Conservation (phyloP, 1,284 basidiomycete species). For the Ganoderma multipileum region DNA sequence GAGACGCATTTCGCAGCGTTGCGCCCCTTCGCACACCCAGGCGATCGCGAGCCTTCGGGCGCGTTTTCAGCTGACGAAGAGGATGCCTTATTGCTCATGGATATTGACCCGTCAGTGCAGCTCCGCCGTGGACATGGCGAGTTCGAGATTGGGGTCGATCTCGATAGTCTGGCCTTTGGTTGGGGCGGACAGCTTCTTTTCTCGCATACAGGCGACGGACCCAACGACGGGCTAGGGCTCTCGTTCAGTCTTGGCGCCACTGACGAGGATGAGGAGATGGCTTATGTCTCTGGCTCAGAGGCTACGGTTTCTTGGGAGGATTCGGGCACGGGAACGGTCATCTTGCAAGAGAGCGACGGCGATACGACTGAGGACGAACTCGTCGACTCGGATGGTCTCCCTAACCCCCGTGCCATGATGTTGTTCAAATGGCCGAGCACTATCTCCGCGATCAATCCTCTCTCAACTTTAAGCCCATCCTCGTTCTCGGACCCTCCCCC, state of each 20-base stretch:
- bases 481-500: constrained; percentile 31
- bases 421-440: constrained; percentile 69
- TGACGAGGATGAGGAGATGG: constrained; percentile 40
- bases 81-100: constrained; percentile 40
- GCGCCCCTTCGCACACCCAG: constrained; percentile 34
- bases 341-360: constrained; percentile 41
- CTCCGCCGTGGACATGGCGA: constrained; percentile 37
- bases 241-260: constrained; percentile 22
- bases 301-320: constrained; percentile 43
- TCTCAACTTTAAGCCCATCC: constrained; percentile 69
- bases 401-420: constrained; percentile 75
- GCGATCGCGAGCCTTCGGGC: constrained; percentile 33
- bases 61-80: constrained; percentile 40
- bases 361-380: constrained; percentile 71
- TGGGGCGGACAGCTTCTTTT: constrained; percentile 39
- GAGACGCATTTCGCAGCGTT: constrained; percentile 44
- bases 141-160: constrained; percentile 39
- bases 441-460: constrained; percentile 73
- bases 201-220: constrained; percentile 16
- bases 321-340: constrained; percentile 43
- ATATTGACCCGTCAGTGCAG: constrained; percentile 39
- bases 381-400: constrained; percentile 71
- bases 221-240: constrained; percentile 29
- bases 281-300: constrained; percentile 28
- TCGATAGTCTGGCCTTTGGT: constrained; percentile 37